phyloP scores from a whole-genome alignment of 2,329 filamentous ascomycete genomes.

The Sclerotinia nivalis region DNA sequence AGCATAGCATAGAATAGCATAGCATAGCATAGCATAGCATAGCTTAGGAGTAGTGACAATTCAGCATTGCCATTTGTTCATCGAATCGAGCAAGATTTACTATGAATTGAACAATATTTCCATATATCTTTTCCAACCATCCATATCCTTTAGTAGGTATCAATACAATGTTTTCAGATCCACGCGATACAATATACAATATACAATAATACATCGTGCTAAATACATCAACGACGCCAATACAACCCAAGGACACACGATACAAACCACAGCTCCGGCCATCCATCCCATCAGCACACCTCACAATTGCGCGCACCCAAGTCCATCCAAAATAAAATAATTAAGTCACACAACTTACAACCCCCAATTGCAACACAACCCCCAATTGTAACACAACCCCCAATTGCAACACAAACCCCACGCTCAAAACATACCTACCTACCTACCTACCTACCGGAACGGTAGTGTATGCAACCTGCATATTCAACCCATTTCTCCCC shows the following conservation, averaged over 20 bases:
- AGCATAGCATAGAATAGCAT: background rate
- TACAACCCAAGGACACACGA: background rate
- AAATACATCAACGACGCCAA: background rate
- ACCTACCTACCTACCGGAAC: background rate
- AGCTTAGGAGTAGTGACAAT: background rate
- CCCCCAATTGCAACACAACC: background rate
- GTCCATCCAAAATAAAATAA: too few species aligned
- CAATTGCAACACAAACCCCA: background rate
- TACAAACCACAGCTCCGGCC: background rate
- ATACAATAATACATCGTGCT: background rate
- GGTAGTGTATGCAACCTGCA: background rate
- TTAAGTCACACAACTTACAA: background rate
- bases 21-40: conserved; percentile 3
- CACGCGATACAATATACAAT: background rate
- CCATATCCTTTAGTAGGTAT: background rate
- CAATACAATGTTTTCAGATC: background rate
- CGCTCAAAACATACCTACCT: background rate
- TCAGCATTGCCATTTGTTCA: conserved; percentile 6
- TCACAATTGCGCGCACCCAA: background rate
- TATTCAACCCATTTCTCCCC: background rate
- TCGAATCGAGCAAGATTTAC: background rate
- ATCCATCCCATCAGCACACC: background rate
- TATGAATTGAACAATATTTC: background rate
- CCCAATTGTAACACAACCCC: background rate
- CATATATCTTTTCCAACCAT: background rate